A percentile compares a stretch with the other conserved stretches of the same genome.
These are phyloP conservation scores for Hypoxylon lenormandii DNA, from an alignment of 495 filamentous ascomycete species.

Conservation along the genomic window DNA sequence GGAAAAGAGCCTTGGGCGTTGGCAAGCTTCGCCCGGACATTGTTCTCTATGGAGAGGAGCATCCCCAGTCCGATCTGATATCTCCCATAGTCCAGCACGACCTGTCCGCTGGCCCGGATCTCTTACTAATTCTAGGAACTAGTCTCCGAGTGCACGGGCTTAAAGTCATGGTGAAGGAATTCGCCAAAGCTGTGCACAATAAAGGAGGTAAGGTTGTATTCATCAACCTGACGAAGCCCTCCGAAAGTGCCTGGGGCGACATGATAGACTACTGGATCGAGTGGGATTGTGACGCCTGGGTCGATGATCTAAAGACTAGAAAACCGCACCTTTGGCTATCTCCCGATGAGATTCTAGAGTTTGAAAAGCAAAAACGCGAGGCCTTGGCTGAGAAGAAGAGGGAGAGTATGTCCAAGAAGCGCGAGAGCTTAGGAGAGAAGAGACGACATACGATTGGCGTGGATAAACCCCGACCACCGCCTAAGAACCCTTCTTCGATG, in stretches of 20 bases:
- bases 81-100: conserved; percentile 72
- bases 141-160: conserved; percentile 76
- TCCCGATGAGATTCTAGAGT: conserved; percentile 53
- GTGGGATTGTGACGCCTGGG: conserved; percentile 80
- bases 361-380: conserved; percentile 51
- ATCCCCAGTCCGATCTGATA: conserved; percentile 73
- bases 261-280: conserved; percentile 76
- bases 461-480: conserved; percentile 45
- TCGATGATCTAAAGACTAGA: conserved; percentile 66
- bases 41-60: conserved; percentile 77
- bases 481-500: conserved; percentile 50
- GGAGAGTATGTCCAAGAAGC: conserved; percentile 44
- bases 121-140: conserved; percentile 75
- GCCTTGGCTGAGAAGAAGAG: conserved; percentile 49
- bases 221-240: conserved; percentile 74
- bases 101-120: conserved; percentile 69
- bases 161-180: conserved; percentile 74
- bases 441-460: conserved; percentile 34
- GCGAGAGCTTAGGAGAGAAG: conserved; percentile 28
- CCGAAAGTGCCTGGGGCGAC: conserved; percentile 75
- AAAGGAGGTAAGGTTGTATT: conserved; percentile 73
- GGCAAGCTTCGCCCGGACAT: conserved; percentile 75
- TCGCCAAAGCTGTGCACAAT: conserved; percentile 75
- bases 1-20: conserved; percentile 71
- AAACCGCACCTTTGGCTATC: conserved; percentile 69